Percentiles rank a stretch among this genome's conserved stretches.
phyloP scores from a whole-genome alignment of 2,329 filamentous ascomycete species.

The Fusarium sp. region DNA sequence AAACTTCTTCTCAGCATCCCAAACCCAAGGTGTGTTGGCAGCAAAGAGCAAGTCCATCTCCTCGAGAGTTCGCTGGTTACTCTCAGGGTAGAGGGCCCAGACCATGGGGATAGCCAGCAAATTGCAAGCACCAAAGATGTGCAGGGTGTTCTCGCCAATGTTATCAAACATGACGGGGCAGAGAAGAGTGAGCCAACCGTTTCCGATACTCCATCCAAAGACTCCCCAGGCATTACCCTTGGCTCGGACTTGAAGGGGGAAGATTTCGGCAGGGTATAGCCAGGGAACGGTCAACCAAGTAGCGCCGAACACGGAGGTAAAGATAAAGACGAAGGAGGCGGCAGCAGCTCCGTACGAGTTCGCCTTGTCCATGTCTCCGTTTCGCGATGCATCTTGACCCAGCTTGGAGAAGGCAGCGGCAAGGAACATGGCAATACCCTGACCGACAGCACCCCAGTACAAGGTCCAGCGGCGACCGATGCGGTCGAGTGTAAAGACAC shows the following conservation, averaged over 20 bases:
- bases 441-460: conserved; percentile 74
- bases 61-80: conserved; percentile 78
- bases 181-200: conserved; percentile 70
- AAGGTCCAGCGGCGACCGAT: conserved; percentile 77
- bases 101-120: conserved; percentile 75
- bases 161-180: conserved; percentile 57
- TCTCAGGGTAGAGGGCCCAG: conserved; percentile 81
- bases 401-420: conserved; percentile 66
- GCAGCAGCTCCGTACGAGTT: conserved; percentile 72
- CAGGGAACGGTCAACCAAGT: conserved; percentile 67
- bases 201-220: conserved; percentile 81
- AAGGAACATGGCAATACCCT: conserved; percentile 76
- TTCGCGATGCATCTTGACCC: conserved; percentile 62
- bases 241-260: conserved; percentile 76
- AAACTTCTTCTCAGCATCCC: conserved; percentile 77
- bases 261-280: conserved; percentile 80
- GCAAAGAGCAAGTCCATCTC: conserved; percentile 82
- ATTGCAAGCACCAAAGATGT: conserved; percentile 79
- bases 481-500: conserved; percentile 76
- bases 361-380: conserved; percentile 57
- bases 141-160: conserved; percentile 74
- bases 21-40: conserved; percentile 73
- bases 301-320: conserved; percentile 56
- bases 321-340: conserved; percentile 76
- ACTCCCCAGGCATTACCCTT: conserved; percentile 83